These are phyloP conservation scores for Pyrenopolyporus hunteri DNA, from an alignment of 495 filamentous ascomycete genomes.

Conservation along the genomic window DNA sequence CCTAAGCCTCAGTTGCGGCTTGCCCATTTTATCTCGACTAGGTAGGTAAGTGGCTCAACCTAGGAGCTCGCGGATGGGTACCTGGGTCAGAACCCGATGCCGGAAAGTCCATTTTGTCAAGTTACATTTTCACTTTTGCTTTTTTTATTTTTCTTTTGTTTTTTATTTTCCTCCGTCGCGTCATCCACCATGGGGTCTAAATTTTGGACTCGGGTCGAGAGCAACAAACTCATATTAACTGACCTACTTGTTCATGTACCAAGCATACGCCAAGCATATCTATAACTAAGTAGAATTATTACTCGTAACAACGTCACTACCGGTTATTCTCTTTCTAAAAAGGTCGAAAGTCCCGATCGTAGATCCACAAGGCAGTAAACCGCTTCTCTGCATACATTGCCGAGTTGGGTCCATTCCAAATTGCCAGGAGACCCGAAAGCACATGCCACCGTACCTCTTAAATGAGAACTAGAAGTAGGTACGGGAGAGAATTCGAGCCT, in stretches of 20 bases:
- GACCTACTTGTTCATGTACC: neutral
- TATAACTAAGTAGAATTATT: slow-evolving; percentile 15
- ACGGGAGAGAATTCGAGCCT: neutral
- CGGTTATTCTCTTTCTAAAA: slow-evolving; percentile 20
- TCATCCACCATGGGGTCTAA: too few species aligned
- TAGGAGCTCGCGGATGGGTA: slow-evolving; percentile 2
- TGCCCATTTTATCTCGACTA: slow-evolving; percentile 18
- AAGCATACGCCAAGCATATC: slow-evolving; percentile 15
- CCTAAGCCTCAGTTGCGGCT: slow-evolving; percentile 30
- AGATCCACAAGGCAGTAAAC: slow-evolving; percentile 22
- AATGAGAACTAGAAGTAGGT: neutral
- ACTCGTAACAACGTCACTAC: slow-evolving; percentile 27
- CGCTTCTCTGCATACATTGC: slow-evolving; percentile 11
- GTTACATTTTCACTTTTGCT: neutral
- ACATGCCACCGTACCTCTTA: slow-evolving; percentile 12
- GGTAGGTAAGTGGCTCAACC: slow-evolving; percentile 22
- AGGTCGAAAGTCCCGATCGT: slow-evolving; percentile 13
- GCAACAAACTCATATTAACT: neutral
- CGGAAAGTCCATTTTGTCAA: slow-evolving; percentile 2
- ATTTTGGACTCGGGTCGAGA: too few species aligned
- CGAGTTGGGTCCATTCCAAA: slow-evolving; percentile 25
- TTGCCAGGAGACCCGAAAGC: slow-evolving; percentile 20
- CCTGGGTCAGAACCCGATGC: slow-evolving; percentile 12
- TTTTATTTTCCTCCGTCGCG: neutral
- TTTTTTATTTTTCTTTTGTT: neutral